Base-by-base conservation (phyloP, 257 asterid species). In the Petunia axillaris region DNA sequence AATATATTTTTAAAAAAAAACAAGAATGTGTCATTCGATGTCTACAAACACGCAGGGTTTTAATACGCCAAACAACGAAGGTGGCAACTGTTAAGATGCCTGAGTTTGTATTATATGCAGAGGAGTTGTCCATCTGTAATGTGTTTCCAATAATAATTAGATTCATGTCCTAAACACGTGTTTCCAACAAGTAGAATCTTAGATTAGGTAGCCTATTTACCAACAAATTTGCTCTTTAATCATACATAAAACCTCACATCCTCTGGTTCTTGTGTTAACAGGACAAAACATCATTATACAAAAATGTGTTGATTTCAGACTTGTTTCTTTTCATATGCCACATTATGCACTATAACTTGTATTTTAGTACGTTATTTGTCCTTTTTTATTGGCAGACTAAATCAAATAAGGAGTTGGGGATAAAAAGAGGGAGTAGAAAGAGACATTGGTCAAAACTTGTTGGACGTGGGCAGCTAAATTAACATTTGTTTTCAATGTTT, bases 131-230 rank as follows among this genome's bases (percentile, higher is more conserved):
- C 60, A 50, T 50, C 62, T 73, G 25, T 48, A 73, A 46, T 70
- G 5, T 78, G 75, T 78, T 62, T 48, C 75, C 58, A 35, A 64
- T 39, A 64, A 16, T 64, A 65, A 52, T 53, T 64, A 50, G n/a
- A 38, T 79, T 63, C 75, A 50, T 79, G 75, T 79, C 16, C 75
- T 79, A 65, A 59, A 63, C 76, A 65, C 25, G 66, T 64, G 77
- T 79, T 65, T 77, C 73, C 70, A 63, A 77, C 57, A 40, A 77
- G 58, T 59, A 41, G 25, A 58, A 36, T 43, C 57, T 58, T 59
- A 77, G 80, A 59, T 60, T 77, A 77, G 81, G 81, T 77, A 57
- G 44, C 52, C 9, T 77, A 37, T 77, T 50, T 13, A 48, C 44
- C 44, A 36, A 71, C 60, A 71, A 71, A 35, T 71, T 2, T 73